Conservation (phyloP, 1,284 basidiomycete species). For the Pholiota adiposa region DNA sequence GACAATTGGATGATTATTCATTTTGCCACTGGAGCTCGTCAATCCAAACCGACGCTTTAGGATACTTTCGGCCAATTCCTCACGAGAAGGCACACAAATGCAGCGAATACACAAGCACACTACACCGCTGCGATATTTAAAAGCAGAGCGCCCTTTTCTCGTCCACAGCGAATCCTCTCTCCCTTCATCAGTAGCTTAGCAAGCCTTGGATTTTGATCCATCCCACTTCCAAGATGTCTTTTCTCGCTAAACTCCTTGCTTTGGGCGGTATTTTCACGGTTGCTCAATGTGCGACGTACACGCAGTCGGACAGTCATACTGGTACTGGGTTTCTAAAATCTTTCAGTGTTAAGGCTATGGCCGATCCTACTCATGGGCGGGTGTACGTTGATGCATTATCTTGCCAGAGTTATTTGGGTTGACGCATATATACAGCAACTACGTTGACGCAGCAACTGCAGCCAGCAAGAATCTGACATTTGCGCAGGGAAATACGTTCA, state of each 20-base stretch:
- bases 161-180: background rate
- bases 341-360: slow-evolving; percentile 54
- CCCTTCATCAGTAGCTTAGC: background rate
- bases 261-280: slow-evolving; percentile 14
- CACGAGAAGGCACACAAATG: background rate
- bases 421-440: slow-evolving; percentile 44
- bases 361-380: slow-evolving; percentile 65
- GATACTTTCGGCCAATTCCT: background rate
- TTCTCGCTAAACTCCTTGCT: slow-evolving; percentile 13
- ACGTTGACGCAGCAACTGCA: slow-evolving; percentile 52
- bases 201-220: background rate
- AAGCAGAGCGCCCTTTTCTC: background rate
- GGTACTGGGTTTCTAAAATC: slow-evolving; percentile 54
- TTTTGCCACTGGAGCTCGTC: slow-evolving; percentile 15
- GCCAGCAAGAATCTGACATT: slow-evolving; percentile 50
- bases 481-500: slow-evolving; percentile 47
- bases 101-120: background rate
- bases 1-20: slow-evolving; percentile 11
- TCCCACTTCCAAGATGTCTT: slow-evolving; percentile 6
- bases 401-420: background rate
- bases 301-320: slow-evolving; percentile 46
- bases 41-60: background rate
- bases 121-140: background rate
- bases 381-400: slow-evolving; percentile 48
- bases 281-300: slow-evolving; percentile 38